Percentiles rank a stretch among this genome's conserved stretches.
Conservation (phyloP, 371 early-diverging fungal species). For the Conidiobolus coronatus region DNA sequence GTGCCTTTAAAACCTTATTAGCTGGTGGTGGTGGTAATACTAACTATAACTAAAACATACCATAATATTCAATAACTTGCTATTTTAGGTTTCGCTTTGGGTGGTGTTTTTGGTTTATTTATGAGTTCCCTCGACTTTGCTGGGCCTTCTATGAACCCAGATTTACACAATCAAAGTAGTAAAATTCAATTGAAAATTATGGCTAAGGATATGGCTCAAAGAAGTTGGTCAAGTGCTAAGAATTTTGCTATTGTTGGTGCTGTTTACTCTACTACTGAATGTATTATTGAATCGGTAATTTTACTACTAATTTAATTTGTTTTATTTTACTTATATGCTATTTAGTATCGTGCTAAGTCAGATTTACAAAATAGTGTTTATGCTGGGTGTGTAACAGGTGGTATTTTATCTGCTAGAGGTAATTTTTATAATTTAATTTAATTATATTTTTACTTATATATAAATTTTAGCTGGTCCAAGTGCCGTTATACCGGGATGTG, state of each 20-base stretch:
- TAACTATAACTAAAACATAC: neutral
- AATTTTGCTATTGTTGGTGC: conserved; percentile 84
- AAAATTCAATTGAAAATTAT: conserved; percentile 58
- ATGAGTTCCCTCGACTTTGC: conserved; percentile 72
- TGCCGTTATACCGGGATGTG: conserved; percentile 63
- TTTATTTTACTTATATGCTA: neutral
- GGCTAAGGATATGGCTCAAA: conserved; percentile 66
- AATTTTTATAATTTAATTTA: neutral
- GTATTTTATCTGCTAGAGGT: conserved; percentile 52
- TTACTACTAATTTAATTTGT: neutral
- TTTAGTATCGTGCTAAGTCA: conserved; percentile 81
- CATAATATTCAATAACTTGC: neutral
- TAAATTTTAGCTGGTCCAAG: conserved; percentile 35
- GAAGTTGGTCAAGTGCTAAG: conserved; percentile 65
- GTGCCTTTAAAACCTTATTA: conserved; percentile 4
- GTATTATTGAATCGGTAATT: conserved; percentile 72
- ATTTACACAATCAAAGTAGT: conserved; percentile 37
- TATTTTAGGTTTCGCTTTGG: conserved; percentile 59
- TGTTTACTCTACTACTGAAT: conserved; percentile 78
- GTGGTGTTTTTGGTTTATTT: conserved; percentile 78
- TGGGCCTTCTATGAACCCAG: conserved; percentile 22
- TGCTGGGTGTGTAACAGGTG: conserved; percentile 89
- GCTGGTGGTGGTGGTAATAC: conserved; percentile 6
- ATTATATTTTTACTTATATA: neutral
- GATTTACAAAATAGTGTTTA: conserved; percentile 72